Percentiles rank a stretch among this genome's conserved stretches.
Conservation (phyloP, 169 alveolate species). For the Cryptosporidium sp. region DNA sequence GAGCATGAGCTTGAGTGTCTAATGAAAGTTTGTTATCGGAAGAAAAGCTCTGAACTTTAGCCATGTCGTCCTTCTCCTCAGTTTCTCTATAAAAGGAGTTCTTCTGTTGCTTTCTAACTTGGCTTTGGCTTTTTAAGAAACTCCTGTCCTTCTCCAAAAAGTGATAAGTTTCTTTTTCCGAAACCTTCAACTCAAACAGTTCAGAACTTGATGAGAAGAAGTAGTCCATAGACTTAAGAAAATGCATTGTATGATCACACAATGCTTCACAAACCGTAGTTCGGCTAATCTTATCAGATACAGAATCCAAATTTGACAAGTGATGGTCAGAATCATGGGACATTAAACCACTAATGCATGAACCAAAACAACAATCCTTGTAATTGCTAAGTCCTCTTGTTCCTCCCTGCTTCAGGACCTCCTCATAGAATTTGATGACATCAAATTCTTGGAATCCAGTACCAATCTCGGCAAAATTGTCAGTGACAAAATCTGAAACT, state of each 20-base stretch:
- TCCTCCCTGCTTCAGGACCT: conserved; percentile 50
- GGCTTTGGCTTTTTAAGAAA: not conserved
- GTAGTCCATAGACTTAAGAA: conserved; percentile 30
- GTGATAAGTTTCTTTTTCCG: not conserved
- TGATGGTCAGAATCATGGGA: not conserved
- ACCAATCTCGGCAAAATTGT: conserved; percentile 33
- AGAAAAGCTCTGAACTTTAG: conserved; percentile 33
- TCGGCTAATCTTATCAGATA: not conserved
- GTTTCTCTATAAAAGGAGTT: not conserved
- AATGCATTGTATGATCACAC: conserved; percentile 33
- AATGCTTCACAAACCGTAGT: conserved; percentile 26
- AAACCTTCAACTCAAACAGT: conserved; percentile 27
- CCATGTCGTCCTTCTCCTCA: conserved; percentile 47
- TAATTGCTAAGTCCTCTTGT: conserved; percentile 17
- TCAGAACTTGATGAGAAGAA: conserved; percentile 59
- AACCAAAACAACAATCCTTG: conserved; percentile 18
- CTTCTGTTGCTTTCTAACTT: not conserved
- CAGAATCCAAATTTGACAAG: not conserved
- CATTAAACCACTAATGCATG: conserved; percentile 8
- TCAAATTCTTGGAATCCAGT: conserved; percentile 29
- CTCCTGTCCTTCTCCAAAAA: not conserved
- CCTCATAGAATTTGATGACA: conserved; percentile 34
- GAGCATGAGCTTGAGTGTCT: not conserved
- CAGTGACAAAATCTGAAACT: conserved; percentile 31
- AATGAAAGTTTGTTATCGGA: not conserved